A percentile compares a stretch with the other conserved stretches of the same genome.
These are phyloP conservation scores for cucumber (Cucumis sativus) DNA, from an alignment of 306 rosid genomes.

Conservation along the genomic window DNA sequence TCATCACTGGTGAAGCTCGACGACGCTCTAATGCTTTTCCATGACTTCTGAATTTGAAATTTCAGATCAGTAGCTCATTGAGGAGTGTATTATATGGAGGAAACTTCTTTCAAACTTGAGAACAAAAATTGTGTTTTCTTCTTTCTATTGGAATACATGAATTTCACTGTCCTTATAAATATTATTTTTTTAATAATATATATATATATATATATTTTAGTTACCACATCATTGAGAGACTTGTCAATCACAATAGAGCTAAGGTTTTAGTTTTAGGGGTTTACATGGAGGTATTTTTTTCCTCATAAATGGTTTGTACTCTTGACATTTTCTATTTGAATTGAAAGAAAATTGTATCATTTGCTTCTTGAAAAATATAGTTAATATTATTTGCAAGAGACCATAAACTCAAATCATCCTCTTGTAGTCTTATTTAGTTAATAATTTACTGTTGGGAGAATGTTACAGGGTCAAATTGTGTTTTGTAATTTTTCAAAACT, in stretches of 20 bases:
- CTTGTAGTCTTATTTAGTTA: not conserved
- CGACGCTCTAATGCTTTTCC: constrained; percentile 85
- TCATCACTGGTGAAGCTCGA: constrained; percentile 68
- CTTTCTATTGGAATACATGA: not conserved
- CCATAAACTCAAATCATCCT: not conserved
- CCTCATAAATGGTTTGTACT: not conserved
- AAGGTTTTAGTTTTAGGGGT: not conserved
- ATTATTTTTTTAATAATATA: not conserved
- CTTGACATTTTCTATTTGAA: not conserved
- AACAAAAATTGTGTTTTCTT: not conserved
- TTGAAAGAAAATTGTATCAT: not conserved
- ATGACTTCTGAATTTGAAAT: constrained; percentile 41
- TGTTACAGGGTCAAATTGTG: no score
- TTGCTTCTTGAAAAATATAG: not conserved
- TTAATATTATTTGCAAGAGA: not conserved
- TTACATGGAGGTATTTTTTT: not conserved
- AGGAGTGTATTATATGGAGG: not conserved
- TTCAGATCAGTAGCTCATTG: not conserved
- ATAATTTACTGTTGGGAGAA: not conserved
- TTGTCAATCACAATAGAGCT: not conserved
- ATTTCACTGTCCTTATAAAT: not conserved
- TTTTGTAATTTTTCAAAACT: no score
- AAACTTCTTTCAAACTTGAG: not conserved
- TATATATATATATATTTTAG: no score
- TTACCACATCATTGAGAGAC: not conserved